Base-by-base conservation (phyloP, 805 yeast genomes). In the Hemisphaericaspora nanyangensis region DNA sequence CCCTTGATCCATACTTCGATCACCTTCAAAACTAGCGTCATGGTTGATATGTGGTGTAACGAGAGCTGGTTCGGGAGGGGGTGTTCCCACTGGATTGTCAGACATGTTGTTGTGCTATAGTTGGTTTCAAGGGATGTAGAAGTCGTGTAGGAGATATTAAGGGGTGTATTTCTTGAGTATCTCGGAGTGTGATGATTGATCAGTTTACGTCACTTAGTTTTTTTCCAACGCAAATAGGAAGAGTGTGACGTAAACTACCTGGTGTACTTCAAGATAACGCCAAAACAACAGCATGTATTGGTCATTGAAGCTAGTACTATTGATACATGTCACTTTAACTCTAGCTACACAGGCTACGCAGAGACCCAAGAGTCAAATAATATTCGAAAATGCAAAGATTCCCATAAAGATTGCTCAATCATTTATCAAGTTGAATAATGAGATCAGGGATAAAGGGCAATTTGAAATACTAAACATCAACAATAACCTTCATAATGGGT, bases 1-100 rank as follows among this genome's bases (percentile, higher is more conserved):
- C 8, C 29, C 24, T 17, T 33, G 35, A 24, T 7, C 65, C 65
- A 22, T 20, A 27, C 29, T 13, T 33, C 29, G 16, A 13, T 10
- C 10, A 10, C n/a, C 8, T 10, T 8, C 12, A 17, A 18, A 7
- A 5, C 13, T 12, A 4, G 20, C 35, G 6, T 24, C 20, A 20
- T 54, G 58, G 5, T 55, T 53, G 22, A 63, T 44, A 22, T 58
- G 60, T 2, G 67, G 62, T 5, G 72, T 67, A 11, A 60, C 54
- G 27, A 66, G 60, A 1, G 61, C 70, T 17, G 37, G 29, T 17
- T 40, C 43, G 8, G 40, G 35, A 6, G 42, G 34, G 5, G 42
- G 38, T 8, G 42, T 34, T 22, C 34, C 43, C n/a, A 31, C n/a
- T 12, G 39, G 25, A 26, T 29, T 32, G 3, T 18, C 30, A 10